These are phyloP conservation scores for Hypomyces rosellus DNA, from an alignment of 2,329 filamentous ascomycete genomes.

Conservation along the genomic window DNA sequence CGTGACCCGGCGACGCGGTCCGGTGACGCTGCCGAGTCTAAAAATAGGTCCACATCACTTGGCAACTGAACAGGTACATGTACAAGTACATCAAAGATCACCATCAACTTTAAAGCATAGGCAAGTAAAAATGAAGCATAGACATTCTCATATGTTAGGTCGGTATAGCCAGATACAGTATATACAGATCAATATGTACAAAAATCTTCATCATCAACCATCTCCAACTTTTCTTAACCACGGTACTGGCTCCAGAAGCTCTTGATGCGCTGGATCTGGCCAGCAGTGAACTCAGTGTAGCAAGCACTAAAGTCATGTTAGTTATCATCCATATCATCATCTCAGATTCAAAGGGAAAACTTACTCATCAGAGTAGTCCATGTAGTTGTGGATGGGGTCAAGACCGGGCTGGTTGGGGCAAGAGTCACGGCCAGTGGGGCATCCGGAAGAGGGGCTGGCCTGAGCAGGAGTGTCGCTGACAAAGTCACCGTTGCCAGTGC, in stretches of 20 bases:
- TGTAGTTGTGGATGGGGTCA: slow-evolving; percentile 34
- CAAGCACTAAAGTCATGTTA: slow-evolving; percentile 29
- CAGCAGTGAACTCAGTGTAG: slow-evolving; percentile 39
- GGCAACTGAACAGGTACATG: too few species aligned
- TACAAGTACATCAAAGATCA: too few species aligned
- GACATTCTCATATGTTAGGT: too few species aligned
- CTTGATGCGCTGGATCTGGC: slow-evolving; percentile 35
- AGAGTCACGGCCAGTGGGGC: slow-evolving; percentile 30
- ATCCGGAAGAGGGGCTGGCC: slow-evolving; percentile 26
- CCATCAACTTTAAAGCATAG: too few species aligned
- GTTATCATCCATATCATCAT: slow-evolving; percentile 1
- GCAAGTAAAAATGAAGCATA: too few species aligned
- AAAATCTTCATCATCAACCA: too few species aligned
- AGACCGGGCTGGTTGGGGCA: slow-evolving; percentile 26
- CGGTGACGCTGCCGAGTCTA: neutral
- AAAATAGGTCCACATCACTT: neutral
- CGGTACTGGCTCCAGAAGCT: slow-evolving; percentile 34
- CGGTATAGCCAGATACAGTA: too few species aligned
- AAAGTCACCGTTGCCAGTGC: slow-evolving; percentile 29
- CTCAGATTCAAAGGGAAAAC: slow-evolving; percentile 9
- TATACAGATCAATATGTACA: too few species aligned
- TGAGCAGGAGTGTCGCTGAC: slow-evolving; percentile 36
- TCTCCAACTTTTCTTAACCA: neutral
- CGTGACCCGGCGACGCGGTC: neutral
- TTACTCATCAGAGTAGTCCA: slow-evolving; percentile 38